Evolutionary conservation across 208 protist species (phyloP).

Genomic region (Naegleria lovaniensis): DNA sequence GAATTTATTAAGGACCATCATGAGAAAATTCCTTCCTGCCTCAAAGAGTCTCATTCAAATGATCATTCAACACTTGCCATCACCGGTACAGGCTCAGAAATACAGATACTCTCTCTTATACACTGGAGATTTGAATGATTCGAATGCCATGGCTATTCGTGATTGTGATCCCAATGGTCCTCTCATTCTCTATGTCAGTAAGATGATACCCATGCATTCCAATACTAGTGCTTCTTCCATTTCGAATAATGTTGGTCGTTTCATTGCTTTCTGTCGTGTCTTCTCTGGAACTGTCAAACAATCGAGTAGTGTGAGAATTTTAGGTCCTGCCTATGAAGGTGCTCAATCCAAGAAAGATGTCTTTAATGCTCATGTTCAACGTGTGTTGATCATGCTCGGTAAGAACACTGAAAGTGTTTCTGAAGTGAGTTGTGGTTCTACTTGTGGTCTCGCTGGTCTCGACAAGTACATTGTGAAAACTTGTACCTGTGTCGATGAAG

Average conservation of each 20-base stretch:
- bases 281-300: conserved; percentile 86
- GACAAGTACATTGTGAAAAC: conserved; percentile 98
- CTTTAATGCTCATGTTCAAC: conserved; percentile 83
- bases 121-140: conserved; percentile 88
- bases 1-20: conserved; percentile 58
- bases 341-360: conserved; percentile 73
- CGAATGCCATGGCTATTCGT: conserved; percentile 70
- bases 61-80: conserved; percentile 96
- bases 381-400: conserved; percentile 95
- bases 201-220: conserved; percentile 95
- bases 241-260: conserved; percentile 67
- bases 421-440: conserved; percentile 95
- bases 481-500: conserved; percentile 89
- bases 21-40: conserved; percentile 94
- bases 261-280: conserved; percentile 94
- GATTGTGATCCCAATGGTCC: conserved; percentile 87
- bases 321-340: conserved; percentile 95
- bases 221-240: conserved; percentile 66
- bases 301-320: conserved; percentile 88
- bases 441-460: conserved; percentile 92
- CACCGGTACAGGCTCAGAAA: conserved; percentile 87
- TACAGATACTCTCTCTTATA: conserved; percentile 94
- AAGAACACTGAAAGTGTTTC: conserved; percentile 88
- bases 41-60: conserved; percentile 95
- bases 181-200: conserved; percentile 97